Evolutionary conservation across 2,329 filamentous ascomycete genomes (phyloP).

Genomic region (Thelonectria olida): DNA sequence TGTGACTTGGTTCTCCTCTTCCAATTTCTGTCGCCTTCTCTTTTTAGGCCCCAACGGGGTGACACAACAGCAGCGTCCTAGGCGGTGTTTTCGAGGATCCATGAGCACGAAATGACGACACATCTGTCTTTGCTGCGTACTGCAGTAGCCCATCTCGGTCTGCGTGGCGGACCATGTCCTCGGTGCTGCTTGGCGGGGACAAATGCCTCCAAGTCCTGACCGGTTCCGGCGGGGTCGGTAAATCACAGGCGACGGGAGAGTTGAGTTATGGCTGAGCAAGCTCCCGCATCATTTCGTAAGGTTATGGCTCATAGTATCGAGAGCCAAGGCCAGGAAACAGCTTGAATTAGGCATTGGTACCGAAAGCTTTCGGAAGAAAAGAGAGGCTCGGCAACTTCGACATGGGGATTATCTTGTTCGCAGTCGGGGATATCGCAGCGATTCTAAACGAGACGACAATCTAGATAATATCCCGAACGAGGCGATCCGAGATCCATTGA

Average conservation of each 20-base stretch:
- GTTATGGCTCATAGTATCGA: neutral
- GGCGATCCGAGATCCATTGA: neutral
- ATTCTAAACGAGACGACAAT: neutral
- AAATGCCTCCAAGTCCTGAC: slow-evolving; percentile 7
- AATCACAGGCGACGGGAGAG: slow-evolving; percentile 13
- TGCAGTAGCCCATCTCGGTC: slow-evolving; percentile 20
- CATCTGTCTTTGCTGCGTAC: neutral
- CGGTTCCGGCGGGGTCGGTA: slow-evolving; percentile 17
- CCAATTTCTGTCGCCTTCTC: slow-evolving; percentile 1
- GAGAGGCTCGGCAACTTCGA: neutral
- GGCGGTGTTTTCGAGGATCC: neutral
- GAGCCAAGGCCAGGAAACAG: neutral
- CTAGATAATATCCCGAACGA: neutral
- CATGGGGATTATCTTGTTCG: slow-evolving; percentile 2
- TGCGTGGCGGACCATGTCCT: slow-evolving; percentile 6
- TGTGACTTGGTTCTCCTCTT: neutral
- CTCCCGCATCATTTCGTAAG: slow-evolving; percentile 14
- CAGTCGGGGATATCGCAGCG: too few relatives aligned
- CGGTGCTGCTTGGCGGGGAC: slow-evolving; percentile 3
- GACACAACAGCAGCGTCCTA: slow-evolving; percentile 16
- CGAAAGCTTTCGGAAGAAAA: neutral
- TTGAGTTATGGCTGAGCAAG: slow-evolving; percentile 1
- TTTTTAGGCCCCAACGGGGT: slow-evolving; percentile 12
- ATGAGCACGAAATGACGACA: slow-evolving; percentile 8
- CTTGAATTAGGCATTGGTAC: neutral